Conservation (phyloP, 73 alveolate species). For the Halteria grandinella region DNA sequence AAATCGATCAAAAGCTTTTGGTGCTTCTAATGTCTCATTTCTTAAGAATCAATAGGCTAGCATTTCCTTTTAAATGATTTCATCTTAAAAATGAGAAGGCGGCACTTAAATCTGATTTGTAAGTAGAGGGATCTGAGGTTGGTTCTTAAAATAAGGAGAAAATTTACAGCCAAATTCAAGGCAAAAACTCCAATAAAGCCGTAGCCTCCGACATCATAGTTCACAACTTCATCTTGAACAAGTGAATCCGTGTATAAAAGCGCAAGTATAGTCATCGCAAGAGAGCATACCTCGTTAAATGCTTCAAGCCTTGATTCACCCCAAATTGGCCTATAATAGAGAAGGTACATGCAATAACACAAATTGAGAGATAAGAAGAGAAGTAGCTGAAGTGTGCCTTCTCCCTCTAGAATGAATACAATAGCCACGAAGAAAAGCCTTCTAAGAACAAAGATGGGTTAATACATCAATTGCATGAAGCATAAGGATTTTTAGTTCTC, state of each 20-base stretch:
- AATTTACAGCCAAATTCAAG: too few relatives aligned
- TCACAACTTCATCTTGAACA: too few relatives aligned
- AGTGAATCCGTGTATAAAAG: not conserved
- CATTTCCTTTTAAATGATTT: too few relatives aligned
- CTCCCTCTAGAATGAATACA: not conserved
- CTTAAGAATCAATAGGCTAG: too few relatives aligned
- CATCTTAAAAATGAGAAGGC: too few relatives aligned
- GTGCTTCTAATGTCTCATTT: too few relatives aligned
- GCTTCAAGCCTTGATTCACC: not conserved
- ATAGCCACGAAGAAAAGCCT: not conserved
- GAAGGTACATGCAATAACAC: not conserved
- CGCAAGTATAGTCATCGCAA: not conserved
- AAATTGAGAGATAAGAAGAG: not conserved
- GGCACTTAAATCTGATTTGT: too few relatives aligned
- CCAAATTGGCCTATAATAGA: not conserved
- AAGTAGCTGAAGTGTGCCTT: not conserved
- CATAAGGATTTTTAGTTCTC: not conserved
- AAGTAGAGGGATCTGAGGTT: too few relatives aligned
- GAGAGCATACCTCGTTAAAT: slow-evolving; percentile 3
- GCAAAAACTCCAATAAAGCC: too few relatives aligned
- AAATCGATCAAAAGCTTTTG: too few relatives aligned
- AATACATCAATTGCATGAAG: not conserved
- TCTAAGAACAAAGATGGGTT: slow-evolving; percentile 5
- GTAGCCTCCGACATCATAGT: too few relatives aligned
- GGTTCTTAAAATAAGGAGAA: too few relatives aligned